Conservation (phyloP, 2,329 filamentous ascomycete species). For the Penicillium concentricum region DNA sequence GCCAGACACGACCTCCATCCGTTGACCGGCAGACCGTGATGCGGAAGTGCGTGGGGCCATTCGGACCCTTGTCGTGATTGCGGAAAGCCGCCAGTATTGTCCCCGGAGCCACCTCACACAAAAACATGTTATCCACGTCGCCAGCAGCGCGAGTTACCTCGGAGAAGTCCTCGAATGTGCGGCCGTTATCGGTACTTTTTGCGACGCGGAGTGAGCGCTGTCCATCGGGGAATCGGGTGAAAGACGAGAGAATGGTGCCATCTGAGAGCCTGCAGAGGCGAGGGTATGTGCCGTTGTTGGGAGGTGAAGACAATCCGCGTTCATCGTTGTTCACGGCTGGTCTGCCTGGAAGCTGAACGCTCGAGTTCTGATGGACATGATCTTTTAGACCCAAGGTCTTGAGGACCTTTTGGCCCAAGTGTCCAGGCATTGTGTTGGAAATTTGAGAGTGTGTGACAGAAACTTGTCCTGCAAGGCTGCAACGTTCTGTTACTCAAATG, state of each 20-base stretch:
- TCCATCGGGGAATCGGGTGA: conserved; percentile 42
- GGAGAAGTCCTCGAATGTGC: conserved; percentile 41
- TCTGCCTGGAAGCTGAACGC: conserved; percentile 8
- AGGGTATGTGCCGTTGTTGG: conserved; percentile 47
- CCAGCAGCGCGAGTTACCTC: conserved; percentile 46
- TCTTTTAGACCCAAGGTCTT: conserved; percentile 29
- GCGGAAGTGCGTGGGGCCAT: conserved; percentile 45
- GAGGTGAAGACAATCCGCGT: conserved; percentile 36
- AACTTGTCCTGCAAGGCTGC: neutral
- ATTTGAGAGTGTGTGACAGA: neutral
- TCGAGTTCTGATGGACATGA: conserved; percentile 1
- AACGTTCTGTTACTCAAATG: neutral
- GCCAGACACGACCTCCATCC: conserved; percentile 47
- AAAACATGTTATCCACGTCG: conserved; percentile 51
- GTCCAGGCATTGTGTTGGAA: conserved; percentile 22
- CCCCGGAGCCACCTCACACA: conserved; percentile 41
- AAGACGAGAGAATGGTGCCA: conserved; percentile 48
- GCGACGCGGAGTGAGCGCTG: conserved; percentile 45
- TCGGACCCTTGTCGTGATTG: conserved; percentile 45
- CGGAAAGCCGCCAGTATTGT: conserved; percentile 50
- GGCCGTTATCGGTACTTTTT: conserved; percentile 46
- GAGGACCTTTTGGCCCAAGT: conserved; percentile 34
- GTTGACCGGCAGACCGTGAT: conserved; percentile 52
- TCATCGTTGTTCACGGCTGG: conserved; percentile 33
- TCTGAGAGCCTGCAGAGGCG: conserved; percentile 48